Conservation (phyloP, 345 rosid species). For the Salix udensis region DNA sequence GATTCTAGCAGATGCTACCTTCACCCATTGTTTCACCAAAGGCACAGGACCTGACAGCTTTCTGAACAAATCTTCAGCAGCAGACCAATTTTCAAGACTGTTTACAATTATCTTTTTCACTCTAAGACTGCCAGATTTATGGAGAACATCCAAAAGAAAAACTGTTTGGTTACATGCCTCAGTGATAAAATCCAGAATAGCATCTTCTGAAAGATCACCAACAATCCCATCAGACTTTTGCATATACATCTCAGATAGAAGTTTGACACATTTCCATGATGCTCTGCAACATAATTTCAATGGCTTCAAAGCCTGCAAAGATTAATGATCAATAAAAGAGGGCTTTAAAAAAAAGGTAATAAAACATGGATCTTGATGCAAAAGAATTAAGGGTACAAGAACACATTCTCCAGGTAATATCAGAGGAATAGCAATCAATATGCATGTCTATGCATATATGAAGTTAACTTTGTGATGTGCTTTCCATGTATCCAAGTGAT, state of each 20-base stretch:
- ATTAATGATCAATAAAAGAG: constrained; percentile 7
- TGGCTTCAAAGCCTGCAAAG: constrained; percentile 73
- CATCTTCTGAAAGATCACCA: constrained; percentile 47
- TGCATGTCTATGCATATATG: background rate
- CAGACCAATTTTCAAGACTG: constrained; percentile 65
- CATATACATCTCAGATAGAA: constrained; percentile 42
- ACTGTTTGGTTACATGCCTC: constrained; percentile 63
- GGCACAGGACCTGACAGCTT: constrained; percentile 55
- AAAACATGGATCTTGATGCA: background rate
- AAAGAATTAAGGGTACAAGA: constrained; percentile 2
- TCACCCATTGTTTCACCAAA: constrained; percentile 86
- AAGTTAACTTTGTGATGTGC: background rate
- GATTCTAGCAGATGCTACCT: constrained; percentile 47
- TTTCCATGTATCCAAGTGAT: background rate
- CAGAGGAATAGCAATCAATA: background rate
- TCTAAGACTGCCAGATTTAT: constrained; percentile 46
- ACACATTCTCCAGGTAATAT: background rate
- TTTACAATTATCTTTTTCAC: constrained; percentile 34
- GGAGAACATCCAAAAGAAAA: constrained; percentile 69
- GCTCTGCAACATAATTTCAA: constrained; percentile 64
- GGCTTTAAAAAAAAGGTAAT: background rate
- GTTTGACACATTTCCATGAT: constrained; percentile 63
- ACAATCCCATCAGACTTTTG: constrained; percentile 26
- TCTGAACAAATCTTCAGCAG: constrained; percentile 47
- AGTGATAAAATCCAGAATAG: constrained; percentile 43